phyloP scores from a whole-genome alignment of 148 eudicot species.

The Gaultheria prostrata region DNA sequence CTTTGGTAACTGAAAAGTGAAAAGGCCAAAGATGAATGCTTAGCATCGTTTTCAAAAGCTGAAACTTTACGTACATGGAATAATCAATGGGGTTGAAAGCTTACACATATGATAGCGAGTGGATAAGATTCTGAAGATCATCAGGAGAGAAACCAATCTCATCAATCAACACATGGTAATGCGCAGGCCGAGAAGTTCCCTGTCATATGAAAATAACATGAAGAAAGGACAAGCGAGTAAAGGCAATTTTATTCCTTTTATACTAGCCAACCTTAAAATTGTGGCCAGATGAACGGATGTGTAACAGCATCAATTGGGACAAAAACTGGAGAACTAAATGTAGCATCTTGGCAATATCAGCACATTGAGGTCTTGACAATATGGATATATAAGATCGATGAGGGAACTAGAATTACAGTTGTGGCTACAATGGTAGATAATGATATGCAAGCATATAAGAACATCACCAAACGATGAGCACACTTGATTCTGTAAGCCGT shows the following conservation, averaged over 20 bases:
- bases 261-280: background rate
- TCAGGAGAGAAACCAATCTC: slow-evolving; percentile 96
- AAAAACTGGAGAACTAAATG: background rate
- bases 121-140: slow-evolving; percentile 75
- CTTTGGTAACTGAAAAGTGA: slow-evolving; percentile 75
- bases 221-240: background rate
- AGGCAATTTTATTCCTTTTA: background rate
- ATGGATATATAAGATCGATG: background rate
- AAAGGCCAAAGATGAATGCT: slow-evolving; percentile 15
- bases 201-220: slow-evolving; percentile 18
- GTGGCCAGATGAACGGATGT: background rate
- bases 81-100: slow-evolving; percentile 21
- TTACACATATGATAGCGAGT: slow-evolving; percentile 88
- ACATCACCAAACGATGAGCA: background rate
- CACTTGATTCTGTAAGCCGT: background rate
- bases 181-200: slow-evolving; percentile 94
- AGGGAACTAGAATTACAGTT: background rate
- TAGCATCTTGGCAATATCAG: background rate
- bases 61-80: background rate
- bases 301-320: background rate
- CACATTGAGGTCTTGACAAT: background rate
- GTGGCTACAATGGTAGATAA: background rate
- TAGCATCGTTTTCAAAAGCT: slow-evolving; percentile 4
- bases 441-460: background rate
- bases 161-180: slow-evolving; percentile 91